Evolutionary conservation across 805 yeast species (phyloP).

Genomic region (Metschnikowia continentalis): DNA sequence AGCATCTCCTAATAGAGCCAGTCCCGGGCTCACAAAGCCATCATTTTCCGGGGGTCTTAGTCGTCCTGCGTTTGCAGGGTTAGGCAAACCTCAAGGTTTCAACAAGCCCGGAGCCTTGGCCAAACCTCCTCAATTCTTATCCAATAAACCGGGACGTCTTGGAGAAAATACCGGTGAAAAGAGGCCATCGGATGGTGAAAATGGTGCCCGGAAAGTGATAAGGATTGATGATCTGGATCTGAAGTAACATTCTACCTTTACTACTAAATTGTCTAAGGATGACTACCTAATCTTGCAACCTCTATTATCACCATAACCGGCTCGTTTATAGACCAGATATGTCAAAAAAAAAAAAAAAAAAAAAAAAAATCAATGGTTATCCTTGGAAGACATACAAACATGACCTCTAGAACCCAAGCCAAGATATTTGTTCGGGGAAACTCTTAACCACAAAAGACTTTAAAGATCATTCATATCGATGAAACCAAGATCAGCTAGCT

Average conservation of each 20-base stretch:
- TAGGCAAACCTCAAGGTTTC: constrained; percentile 24
- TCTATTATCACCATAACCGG: too few species aligned
- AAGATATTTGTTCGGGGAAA: too few species aligned
- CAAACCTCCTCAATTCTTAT: constrained; percentile 36
- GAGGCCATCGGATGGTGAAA: constrained; percentile 9
- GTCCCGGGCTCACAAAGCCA: constrained; percentile 20
- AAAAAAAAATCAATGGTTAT: too few species aligned
- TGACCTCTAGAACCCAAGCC: too few species aligned
- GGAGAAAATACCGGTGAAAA: constrained; percentile 8
- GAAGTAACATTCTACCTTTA: not conserved
- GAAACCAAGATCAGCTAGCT: too few species aligned
- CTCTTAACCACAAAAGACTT: too few species aligned
- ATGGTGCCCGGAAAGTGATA: constrained; percentile 8
- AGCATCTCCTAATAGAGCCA: not conserved
- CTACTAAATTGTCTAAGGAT: too few species aligned
- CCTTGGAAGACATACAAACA: too few species aligned
- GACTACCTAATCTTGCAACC: too few species aligned
- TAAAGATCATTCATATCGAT: too few species aligned
- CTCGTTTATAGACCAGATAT: too few species aligned
- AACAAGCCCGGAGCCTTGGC: constrained; percentile 30
- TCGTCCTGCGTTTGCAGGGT: constrained; percentile 24
- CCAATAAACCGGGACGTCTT: constrained; percentile 27
- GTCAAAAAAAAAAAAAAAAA: too few species aligned
- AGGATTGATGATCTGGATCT: constrained; percentile 5
- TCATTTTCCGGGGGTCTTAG: constrained; percentile 22